These are phyloP conservation scores for Arachis stenosperma DNA, from an alignment of 306 rosid genomes.

Conservation along the genomic window DNA sequence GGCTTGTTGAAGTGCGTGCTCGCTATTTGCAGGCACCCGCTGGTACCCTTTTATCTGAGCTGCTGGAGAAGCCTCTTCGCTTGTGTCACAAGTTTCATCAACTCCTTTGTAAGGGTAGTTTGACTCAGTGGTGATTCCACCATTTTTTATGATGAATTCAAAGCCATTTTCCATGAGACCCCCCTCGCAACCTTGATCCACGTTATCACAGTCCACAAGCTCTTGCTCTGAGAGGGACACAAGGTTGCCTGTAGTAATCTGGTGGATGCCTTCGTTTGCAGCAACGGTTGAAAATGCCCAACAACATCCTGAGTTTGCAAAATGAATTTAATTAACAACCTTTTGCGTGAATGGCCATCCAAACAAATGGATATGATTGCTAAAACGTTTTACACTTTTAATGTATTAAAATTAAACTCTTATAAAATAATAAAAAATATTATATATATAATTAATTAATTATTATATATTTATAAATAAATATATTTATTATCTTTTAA, in stretches of 20 bases:
- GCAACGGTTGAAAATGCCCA: conserved; percentile 12
- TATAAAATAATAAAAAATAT: too few species aligned
- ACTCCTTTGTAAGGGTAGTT: conserved; percentile 7
- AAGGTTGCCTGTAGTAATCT: neutral
- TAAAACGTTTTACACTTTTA: too few species aligned
- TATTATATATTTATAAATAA: too few species aligned
- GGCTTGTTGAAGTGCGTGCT: neutral
- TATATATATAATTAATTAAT: too few species aligned
- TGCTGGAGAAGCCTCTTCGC: neutral
- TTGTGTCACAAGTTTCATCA: neutral
- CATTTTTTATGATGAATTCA: conserved; percentile 4
- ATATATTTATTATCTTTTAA: too few species aligned
- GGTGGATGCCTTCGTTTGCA: conserved; percentile 19
- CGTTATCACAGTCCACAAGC: conserved; percentile 10
- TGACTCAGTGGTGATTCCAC: conserved; percentile 12
- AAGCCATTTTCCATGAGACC: conserved; percentile 7
- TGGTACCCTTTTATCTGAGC: conserved; percentile 27
- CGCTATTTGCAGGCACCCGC: neutral
- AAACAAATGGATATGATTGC: too few species aligned
- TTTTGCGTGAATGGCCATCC: too few species aligned
- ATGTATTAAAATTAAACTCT: too few species aligned
- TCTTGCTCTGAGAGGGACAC: conserved; percentile 21
- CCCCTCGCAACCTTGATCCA: neutral
- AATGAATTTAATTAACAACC: neutral
- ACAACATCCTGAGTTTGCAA: neutral